Percentiles rank a stretch among this genome's conserved stretches.
These are phyloP conservation scores for Kandelia obovata DNA, from an alignment of 345 rosid species.

Conservation along the genomic window DNA sequence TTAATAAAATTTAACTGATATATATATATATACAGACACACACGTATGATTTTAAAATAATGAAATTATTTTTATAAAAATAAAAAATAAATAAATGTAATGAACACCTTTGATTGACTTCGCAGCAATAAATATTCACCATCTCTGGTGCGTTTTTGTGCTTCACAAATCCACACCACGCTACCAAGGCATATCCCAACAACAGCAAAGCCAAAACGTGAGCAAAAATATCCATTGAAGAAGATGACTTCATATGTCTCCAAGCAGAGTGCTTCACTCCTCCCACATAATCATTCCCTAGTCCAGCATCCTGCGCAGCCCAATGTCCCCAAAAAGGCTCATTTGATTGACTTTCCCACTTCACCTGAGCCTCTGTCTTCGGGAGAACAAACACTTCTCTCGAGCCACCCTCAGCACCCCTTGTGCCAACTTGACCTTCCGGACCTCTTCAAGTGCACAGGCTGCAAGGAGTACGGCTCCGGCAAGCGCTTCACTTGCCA, in stretches of 20 bases:
- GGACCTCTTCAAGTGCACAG: constrained; percentile 62
- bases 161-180: constrained; percentile 3
- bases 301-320: not conserved
- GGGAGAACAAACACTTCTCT: constrained; percentile 52
- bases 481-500: constrained; percentile 63
- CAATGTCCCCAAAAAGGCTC: not conserved
- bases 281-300: not conserved
- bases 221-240: constrained; percentile 13
- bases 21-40: too few species aligned
- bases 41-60: too few species aligned
- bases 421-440: constrained; percentile 40
- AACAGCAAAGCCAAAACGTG: not conserved
- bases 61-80: too few species aligned
- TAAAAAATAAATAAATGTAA: too few species aligned
- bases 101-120: constrained; percentile 4
- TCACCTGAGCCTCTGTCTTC: constrained; percentile 41
- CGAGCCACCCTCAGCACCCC: constrained; percentile 62
- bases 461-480: constrained; percentile 79
- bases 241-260: constrained; percentile 19
- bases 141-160: constrained; percentile 1
- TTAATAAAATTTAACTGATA: too few species aligned
- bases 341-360: constrained; percentile 43
- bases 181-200: not conserved
- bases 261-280: constrained; percentile 9
- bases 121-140: constrained; percentile 32